Conservation (phyloP, 2,329 filamentous ascomycete species). For the Microsporum canis region DNA sequence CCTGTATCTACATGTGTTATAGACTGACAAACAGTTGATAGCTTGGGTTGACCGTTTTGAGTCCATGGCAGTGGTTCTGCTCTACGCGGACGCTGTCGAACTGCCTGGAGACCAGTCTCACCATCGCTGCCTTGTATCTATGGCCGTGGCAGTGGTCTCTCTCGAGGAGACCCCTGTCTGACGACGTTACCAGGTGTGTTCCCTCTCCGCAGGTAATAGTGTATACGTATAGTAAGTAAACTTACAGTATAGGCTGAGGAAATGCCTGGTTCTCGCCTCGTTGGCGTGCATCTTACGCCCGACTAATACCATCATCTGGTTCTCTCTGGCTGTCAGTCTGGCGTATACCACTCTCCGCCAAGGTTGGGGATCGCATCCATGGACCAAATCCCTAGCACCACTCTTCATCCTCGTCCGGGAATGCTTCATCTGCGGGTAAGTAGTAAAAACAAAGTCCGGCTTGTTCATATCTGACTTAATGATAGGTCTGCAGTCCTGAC, state of each 20-base stretch:
- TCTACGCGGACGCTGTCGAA: constrained; percentile 91
- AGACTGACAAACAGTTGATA: constrained; percentile 26
- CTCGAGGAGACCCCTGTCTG: constrained; percentile 5
- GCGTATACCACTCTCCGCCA: constrained; percentile 26
- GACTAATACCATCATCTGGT: constrained; percentile 82
- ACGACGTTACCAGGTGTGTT: constrained; percentile 7
- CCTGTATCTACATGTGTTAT: not conserved
- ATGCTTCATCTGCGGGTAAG: constrained; percentile 47
- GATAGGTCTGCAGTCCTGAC: constrained; percentile 41
- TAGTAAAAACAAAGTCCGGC: not conserved
- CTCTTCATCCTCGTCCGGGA: constrained; percentile 48
- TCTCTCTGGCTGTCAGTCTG: constrained; percentile 49
- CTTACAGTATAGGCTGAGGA: constrained; percentile 38
- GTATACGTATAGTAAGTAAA: not conserved
- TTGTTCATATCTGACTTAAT: not conserved
- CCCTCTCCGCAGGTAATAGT: not conserved
- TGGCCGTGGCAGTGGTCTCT: constrained; percentile 73
- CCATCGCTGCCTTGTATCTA: constrained; percentile 61
- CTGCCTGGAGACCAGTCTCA: constrained; percentile 81
- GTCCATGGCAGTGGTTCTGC: constrained; percentile 95
- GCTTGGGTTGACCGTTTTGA: constrained; percentile 60
- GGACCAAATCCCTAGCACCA: constrained; percentile 15
- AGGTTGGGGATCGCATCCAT: not conserved
- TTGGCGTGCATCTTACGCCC: constrained; percentile 76
- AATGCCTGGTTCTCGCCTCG: constrained; percentile 64